A percentile compares a stretch with the other conserved stretches of the same genome.
Evolutionary conservation across 331 rosid species (phyloP).

Genomic region (Ulmus americana): DNA sequence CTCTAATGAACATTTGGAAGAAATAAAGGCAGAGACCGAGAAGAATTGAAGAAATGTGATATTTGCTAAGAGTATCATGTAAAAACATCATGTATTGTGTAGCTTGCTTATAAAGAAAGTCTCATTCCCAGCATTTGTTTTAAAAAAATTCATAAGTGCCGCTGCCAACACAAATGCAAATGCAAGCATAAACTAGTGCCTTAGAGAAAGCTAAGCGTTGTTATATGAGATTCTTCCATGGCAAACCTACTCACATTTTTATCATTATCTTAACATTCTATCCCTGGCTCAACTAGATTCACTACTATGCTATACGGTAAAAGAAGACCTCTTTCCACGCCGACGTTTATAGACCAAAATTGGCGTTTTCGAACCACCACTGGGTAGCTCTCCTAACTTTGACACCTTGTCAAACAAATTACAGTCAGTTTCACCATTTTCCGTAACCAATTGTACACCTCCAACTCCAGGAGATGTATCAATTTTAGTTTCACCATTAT

Average conservation of each 20-base stretch:
- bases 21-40: constrained; percentile 38
- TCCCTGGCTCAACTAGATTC: neutral
- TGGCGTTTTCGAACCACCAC: neutral
- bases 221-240: neutral
- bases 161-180: neutral
- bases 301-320: neutral
- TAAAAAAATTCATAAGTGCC: too few species aligned
- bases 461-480: neutral
- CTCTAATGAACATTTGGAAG: constrained; percentile 39
- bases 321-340: neutral
- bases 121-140: too few species aligned
- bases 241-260: neutral
- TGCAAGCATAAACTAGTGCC: neutral
- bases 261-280: too few species aligned
- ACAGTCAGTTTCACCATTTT: neutral
- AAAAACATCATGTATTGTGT: too few species aligned
- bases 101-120: too few species aligned
- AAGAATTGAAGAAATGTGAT: constrained; percentile 2
- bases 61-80: too few species aligned
- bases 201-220: neutral
- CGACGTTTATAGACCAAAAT: neutral
- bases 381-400: neutral
- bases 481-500: neutral
- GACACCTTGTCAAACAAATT: neutral
- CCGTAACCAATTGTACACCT: neutral